These are phyloP conservation scores for Tremella mesenterica DNA, from an alignment of 768 basidiomycete genomes.

Conservation along the genomic window DNA sequence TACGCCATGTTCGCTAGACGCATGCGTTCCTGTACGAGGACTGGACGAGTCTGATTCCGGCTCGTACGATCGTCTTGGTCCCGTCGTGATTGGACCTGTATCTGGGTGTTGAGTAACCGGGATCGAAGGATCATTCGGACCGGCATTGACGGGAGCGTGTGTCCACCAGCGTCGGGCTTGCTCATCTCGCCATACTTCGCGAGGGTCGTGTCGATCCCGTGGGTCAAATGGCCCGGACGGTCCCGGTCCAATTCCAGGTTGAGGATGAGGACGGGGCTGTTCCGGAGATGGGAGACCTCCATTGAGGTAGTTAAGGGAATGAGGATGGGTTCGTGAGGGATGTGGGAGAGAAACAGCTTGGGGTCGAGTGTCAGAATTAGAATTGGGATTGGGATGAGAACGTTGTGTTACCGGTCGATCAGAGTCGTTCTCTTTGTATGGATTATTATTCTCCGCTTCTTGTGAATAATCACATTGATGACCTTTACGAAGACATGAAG, in stretches of 20 bases:
- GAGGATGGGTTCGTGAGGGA: not conserved
- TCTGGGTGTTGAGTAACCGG: not conserved
- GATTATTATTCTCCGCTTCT: constrained; percentile 9
- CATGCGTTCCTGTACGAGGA: not conserved
- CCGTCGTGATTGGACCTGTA: no score
- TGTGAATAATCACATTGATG: constrained; percentile 14
- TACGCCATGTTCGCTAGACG: not conserved
- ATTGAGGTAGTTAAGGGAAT: no score
- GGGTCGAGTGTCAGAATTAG: not conserved
- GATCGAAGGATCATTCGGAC: not conserved
- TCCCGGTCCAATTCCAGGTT: no score
- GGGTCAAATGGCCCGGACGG: no score
- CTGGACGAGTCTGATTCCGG: not conserved
- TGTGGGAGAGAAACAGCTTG: not conserved
- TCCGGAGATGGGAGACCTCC: not conserved
- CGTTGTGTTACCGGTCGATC: not conserved
- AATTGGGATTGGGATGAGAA: constrained; percentile 1
- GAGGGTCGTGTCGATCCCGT: not conserved
- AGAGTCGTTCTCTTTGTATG: no score
- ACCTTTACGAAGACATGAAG: constrained; percentile 15
- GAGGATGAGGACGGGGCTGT: no score
- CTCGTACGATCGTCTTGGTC: not conserved
- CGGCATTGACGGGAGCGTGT: not conserved
- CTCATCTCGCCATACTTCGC: no score
- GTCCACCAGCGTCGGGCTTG: not conserved